Evolutionary conservation across 345 rosid genomes (phyloP).

Genomic region (Populus deltoides): DNA sequence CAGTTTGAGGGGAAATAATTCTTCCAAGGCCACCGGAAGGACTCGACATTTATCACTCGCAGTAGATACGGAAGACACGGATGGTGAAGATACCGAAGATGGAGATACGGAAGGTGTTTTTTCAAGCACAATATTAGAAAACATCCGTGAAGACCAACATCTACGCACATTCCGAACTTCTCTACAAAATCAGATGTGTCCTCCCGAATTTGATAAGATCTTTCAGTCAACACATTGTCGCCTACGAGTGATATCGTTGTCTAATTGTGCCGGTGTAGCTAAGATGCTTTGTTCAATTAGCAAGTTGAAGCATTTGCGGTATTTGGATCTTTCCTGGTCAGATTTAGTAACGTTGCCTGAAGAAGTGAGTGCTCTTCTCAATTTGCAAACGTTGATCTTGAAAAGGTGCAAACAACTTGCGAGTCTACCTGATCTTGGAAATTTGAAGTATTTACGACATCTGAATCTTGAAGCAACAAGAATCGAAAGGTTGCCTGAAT

Average conservation of each 20-base stretch:
- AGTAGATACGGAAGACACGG: too few relatives aligned
- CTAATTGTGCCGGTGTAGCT: too few relatives aligned
- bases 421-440: too few relatives aligned
- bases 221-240: background rate
- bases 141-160: background rate
- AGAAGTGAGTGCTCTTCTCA: too few relatives aligned
- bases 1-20: background rate
- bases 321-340: background rate
- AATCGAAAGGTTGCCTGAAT: background rate
- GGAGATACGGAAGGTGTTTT: background rate
- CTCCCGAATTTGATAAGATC: too few relatives aligned
- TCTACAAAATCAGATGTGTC: too few relatives aligned
- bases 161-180: background rate
- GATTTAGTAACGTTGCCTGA: background rate
- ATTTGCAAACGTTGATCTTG: too few relatives aligned
- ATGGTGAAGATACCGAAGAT: too few relatives aligned
- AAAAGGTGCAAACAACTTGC: too few relatives aligned
- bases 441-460: background rate
- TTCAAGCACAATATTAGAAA: background rate
- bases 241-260: background rate
- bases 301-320: constrained; percentile 1
- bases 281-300: background rate
- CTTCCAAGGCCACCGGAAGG: background rate
- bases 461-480: background rate
- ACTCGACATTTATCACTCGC: background rate